phyloP scores from a whole-genome alignment of 345 rosid species.

The Noccaea caerulescens region DNA sequence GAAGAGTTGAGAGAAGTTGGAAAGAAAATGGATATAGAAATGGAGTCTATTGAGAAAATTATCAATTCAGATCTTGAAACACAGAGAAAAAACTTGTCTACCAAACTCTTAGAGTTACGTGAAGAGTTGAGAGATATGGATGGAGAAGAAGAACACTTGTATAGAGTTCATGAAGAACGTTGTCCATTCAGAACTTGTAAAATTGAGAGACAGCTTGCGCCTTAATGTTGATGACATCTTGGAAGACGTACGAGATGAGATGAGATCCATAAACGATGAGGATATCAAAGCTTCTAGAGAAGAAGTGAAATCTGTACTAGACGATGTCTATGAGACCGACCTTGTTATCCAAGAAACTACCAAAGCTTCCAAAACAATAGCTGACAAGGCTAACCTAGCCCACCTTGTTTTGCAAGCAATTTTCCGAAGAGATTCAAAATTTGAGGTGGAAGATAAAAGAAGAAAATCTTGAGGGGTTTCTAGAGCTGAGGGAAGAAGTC shows the following conservation, averaged over 20 bases:
- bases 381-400: not conserved
- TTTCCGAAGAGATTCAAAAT: not conserved
- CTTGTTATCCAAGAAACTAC: constrained; percentile 22
- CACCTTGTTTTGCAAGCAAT: not conserved
- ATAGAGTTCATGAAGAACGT: not conserved
- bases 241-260: constrained; percentile 8
- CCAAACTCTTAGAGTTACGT: constrained; percentile 2
- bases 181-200: constrained; percentile 7
- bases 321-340: not conserved
- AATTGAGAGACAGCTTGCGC: not conserved
- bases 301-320: not conserved
- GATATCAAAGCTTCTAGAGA: not conserved
- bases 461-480: not conserved
- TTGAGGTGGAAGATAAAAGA: not conserved
- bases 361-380: constrained; percentile 12
- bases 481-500: constrained; percentile 14
- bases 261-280: not conserved
- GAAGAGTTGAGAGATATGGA: constrained; percentile 20
- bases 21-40: constrained; percentile 19
- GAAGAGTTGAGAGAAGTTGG: constrained; percentile 28
- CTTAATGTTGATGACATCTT: not conserved
- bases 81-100: constrained; percentile 3
- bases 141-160: not conserved
- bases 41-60: constrained; percentile 5
- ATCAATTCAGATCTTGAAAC: not conserved